Evolutionary conservation across 2,329 filamentous ascomycete genomes (phyloP), one percentile per base, ranked within the genome.

Genomic region (Metarhizium robertsii): DNA sequence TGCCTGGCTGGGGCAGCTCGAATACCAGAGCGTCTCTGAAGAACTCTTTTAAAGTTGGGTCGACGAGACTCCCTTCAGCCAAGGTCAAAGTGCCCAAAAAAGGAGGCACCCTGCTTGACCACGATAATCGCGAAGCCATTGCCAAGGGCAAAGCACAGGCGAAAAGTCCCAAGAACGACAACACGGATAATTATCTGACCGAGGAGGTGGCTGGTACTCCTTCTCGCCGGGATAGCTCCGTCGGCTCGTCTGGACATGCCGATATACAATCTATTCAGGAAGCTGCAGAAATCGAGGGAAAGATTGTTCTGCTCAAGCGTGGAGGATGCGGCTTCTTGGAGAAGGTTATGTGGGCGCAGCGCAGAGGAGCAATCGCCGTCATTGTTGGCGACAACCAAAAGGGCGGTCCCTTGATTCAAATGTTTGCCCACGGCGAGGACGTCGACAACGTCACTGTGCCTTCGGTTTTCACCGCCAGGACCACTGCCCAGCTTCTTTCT

Each of bases 291-390:
- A 97, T 99, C 60, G 80, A 86, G 36, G 94, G 94, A 61, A 97
- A 96, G 72, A 84, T 99, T 50, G 94, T 95, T 2, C 76, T 99
- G 53, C 77, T 99, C 55, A 95, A 90, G 69, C 85, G 94, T 55
- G 94, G 94, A 56, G 94, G 92, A 7, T 99, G 94, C 70, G 94
- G 94, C 5, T 99, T 99, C 69, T 73, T 96, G 58, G 92, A 97
- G 67, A 99, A 99, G 72, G 90, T 94, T 60, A 92, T 95, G 75
- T 99, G 94, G 94, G 90, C 88, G 13, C 94, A 99, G 69, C 82
- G 91, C 58, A 83, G 94, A 65, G 94, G 94, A 29, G 94, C 88
- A 20, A 80, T 91, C 57, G 94, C 90, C 40, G 77, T 99, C 58
- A 95, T 99, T 61, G 92, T 99, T 3, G 94, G 94, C 30, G 94